A percentile compares a stretch with the other conserved stretches of the same genome.
Conservation (phyloP, 2,329 filamentous ascomycete genomes). For the Macroventuria anomochaeta region DNA sequence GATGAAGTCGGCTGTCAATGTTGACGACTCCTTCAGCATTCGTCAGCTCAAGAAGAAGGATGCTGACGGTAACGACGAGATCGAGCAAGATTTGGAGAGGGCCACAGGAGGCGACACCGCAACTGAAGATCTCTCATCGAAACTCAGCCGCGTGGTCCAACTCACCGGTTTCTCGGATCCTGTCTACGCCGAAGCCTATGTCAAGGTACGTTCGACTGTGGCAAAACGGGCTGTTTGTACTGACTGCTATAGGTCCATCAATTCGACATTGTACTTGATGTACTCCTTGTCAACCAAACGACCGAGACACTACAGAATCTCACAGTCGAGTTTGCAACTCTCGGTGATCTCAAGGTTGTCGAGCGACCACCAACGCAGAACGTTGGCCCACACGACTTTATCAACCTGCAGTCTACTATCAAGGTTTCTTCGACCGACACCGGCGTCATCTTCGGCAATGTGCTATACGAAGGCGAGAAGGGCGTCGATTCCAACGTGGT, state of each 20-base stretch:
- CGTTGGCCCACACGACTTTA: slow-evolving; percentile 91
- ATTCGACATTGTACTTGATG: slow-evolving; percentile 97
- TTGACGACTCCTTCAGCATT: slow-evolving; percentile 93
- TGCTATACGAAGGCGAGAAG: slow-evolving; percentile 88
- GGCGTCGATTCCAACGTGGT: slow-evolving; percentile 80
- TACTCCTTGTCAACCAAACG: slow-evolving; percentile 96
- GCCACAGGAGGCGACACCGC: slow-evolving; percentile 89
- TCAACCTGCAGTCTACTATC: slow-evolving; percentile 98
- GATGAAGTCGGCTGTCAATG: slow-evolving; percentile 91
- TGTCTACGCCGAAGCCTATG: slow-evolving; percentile 98
- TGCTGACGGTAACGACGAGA: slow-evolving; percentile 80
- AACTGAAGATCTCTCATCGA: slow-evolving; percentile 86
- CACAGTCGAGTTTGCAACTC: slow-evolving; percentile 96
- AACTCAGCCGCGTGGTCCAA: slow-evolving; percentile 94
- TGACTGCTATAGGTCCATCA: slow-evolving; percentile 69
- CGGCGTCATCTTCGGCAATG: slow-evolving; percentile 97
- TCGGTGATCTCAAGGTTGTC: slow-evolving; percentile 97
- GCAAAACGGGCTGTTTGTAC: neutral
- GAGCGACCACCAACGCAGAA: slow-evolving; percentile 97
- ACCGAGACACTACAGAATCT: slow-evolving; percentile 95
- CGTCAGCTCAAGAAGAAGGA: slow-evolving; percentile 90
- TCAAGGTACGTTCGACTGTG: slow-evolving; percentile 66
- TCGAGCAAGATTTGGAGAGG: slow-evolving; percentile 88
- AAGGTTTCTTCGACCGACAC: slow-evolving; percentile 98
- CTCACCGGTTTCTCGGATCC: slow-evolving; percentile 97